These are phyloP conservation scores for Dendrostoma leiphaemia DNA, from an alignment of 2,329 filamentous ascomycete species.

Conservation along the genomic window DNA sequence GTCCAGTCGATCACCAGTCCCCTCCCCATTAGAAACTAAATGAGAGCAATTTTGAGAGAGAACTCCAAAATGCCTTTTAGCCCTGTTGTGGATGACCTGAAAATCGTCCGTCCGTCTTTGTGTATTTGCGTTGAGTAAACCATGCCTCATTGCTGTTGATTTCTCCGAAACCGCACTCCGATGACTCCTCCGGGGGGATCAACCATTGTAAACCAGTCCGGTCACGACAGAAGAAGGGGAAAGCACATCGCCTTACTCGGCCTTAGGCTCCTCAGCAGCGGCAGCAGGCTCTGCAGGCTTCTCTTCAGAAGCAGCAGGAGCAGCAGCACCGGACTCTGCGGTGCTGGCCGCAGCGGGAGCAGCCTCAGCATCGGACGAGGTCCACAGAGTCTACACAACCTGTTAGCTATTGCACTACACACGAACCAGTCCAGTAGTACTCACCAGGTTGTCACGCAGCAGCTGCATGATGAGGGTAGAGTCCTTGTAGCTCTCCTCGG, in stretches of 20 bases:
- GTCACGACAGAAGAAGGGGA: slow-evolving; percentile 38
- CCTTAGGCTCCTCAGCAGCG: slow-evolving; percentile 68
- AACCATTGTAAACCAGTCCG: slow-evolving; percentile 42
- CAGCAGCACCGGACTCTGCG: slow-evolving; percentile 45
- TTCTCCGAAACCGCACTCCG: slow-evolving; percentile 59
- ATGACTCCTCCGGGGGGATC: slow-evolving; percentile 52
- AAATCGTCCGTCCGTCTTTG: slow-evolving; percentile 33
- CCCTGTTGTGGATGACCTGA: slow-evolving; percentile 36
- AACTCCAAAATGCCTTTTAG: slow-evolving; percentile 46
- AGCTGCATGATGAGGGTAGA: slow-evolving; percentile 99
- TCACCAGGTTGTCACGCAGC: slow-evolving; percentile 90
- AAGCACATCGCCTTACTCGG: slow-evolving; percentile 48
- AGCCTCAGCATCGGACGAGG: slow-evolving; percentile 94
- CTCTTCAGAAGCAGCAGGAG: slow-evolving; percentile 44
- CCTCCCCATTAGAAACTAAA: slow-evolving; percentile 52
- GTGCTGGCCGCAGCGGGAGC: slow-evolving; percentile 50
- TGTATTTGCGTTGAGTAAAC: slow-evolving; percentile 50
- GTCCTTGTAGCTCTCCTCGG: slow-evolving; percentile 99
- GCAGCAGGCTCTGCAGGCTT: slow-evolving; percentile 51
- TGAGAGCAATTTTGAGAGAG: slow-evolving; percentile 43
- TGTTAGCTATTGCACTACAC: slow-evolving; percentile 27
- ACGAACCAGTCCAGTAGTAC: slow-evolving; percentile 24
- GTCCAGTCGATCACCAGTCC: slow-evolving; percentile 49
- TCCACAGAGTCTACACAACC: slow-evolving; percentile 83
- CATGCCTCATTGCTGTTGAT: slow-evolving; percentile 44